phyloP scores from a whole-genome alignment of 1,284 basidiomycete genomes.

The Kwoniella shivajii region DNA sequence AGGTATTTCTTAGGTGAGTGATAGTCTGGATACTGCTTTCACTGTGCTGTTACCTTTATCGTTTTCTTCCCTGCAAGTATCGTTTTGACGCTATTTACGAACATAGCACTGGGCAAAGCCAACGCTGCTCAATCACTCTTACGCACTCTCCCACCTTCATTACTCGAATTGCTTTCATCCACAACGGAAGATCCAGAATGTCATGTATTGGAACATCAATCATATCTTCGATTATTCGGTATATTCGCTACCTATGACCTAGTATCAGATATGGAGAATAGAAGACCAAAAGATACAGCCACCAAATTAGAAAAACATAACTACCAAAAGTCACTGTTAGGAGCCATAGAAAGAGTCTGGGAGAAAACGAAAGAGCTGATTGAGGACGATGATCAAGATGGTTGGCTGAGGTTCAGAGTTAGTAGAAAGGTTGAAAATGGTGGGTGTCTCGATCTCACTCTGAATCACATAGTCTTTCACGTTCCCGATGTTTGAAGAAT shows the following conservation, averaged over 20 bases:
- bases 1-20: constrained; percentile 80
- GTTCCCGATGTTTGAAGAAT: not conserved
- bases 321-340: constrained; percentile 33
- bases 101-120: constrained; percentile 69
- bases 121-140: constrained; percentile 69
- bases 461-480: not conserved
- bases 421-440: constrained; percentile 19
- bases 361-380: constrained; percentile 41
- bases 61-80: too few relatives aligned
- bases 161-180: constrained; percentile 43
- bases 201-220: constrained; percentile 38
- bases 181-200: constrained; percentile 63
- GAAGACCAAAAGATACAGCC: constrained; percentile 35
- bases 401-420: constrained; percentile 57
- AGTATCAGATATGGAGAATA: constrained; percentile 38
- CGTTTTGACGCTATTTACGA: not conserved
- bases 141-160: constrained; percentile 66
- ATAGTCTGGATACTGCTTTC: too few relatives aligned
- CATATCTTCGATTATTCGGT: constrained; percentile 34
- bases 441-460: constrained; percentile 12
- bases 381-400: constrained; percentile 51
- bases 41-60: too few relatives aligned
- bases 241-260: constrained; percentile 42
- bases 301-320: constrained; percentile 41
- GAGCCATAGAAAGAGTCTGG: constrained; percentile 53